phyloP scores from a whole-genome alignment of 345 rosid species.

The Psidium friedrichsthalianum region DNA sequence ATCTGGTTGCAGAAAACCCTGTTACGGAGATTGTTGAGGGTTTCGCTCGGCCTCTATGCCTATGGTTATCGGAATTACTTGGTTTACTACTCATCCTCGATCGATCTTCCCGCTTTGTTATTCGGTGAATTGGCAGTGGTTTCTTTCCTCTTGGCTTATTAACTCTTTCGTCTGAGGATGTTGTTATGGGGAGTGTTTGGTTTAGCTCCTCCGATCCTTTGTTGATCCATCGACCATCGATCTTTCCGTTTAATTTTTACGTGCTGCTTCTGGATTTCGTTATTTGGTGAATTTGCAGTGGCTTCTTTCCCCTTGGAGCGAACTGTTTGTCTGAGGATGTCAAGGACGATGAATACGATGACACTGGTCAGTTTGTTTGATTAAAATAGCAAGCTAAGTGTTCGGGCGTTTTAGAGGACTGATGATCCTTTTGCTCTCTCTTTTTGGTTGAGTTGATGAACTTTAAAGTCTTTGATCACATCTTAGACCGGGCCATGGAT shows the following conservation, averaged over 20 bases:
- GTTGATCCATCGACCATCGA: background rate
- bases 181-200: background rate
- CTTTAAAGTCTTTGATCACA: too few species aligned
- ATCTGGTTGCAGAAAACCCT: background rate
- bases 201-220: background rate
- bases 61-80: background rate
- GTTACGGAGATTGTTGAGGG: background rate
- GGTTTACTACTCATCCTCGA: background rate
- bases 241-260: background rate
- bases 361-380: background rate
- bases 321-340: background rate
- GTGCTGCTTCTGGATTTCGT: background rate
- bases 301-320: background rate
- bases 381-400: background rate
- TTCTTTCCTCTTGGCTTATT: too few species aligned
- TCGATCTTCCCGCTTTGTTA: background rate
- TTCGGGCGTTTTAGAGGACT: background rate
- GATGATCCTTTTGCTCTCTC: background rate
- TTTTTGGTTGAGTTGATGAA: background rate
- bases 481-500: too few species aligned
- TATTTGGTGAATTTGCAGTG: background rate
- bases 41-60: background rate
- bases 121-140: background rate
- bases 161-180: too few species aligned
- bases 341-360: background rate